Evolutionary conservation across 495 filamentous ascomycete genomes (phyloP).

Genomic region (Hypoxylon perforatum): DNA sequence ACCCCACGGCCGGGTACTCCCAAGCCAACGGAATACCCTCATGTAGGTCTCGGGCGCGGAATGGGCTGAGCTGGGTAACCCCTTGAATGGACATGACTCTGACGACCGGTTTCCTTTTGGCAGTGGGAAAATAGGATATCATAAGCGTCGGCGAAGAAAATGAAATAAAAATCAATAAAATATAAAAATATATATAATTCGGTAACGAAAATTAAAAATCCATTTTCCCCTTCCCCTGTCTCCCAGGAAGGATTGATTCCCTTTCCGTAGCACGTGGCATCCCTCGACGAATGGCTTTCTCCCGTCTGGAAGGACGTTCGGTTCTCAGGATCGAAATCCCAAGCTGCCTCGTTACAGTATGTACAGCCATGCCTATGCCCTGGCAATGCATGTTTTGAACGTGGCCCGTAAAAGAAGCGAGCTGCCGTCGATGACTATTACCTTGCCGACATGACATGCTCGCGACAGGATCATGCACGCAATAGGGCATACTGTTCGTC

Average conservation of each 20-base stretch:
- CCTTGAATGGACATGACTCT: constrained; percentile 6
- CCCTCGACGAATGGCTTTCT: constrained; percentile 30
- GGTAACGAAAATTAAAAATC: constrained; percentile 5
- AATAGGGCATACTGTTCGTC: constrained; percentile 23
- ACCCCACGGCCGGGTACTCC: constrained; percentile 37
- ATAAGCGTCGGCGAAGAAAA: constrained; percentile 2
- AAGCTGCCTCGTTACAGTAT: constrained; percentile 19
- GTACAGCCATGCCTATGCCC: constrained; percentile 7
- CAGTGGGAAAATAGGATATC: neutral
- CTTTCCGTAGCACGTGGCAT: constrained; percentile 36
- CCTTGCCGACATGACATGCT: no score
- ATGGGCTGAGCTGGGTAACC: constrained; percentile 5
- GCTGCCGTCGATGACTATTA: constrained; percentile 15
- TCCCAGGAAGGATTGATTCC: constrained; percentile 31
- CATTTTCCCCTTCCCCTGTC: neutral
- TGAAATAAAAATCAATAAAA: constrained; percentile 15
- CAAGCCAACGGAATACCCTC: constrained; percentile 34
- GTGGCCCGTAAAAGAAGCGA: constrained; percentile 1
- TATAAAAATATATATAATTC: constrained; percentile 9
- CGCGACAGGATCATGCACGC: constrained; percentile 24
- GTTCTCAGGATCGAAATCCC: constrained; percentile 36
- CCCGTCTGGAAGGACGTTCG: constrained; percentile 21
- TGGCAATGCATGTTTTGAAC: neutral
- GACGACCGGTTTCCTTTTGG: neutral
- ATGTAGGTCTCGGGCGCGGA: constrained; percentile 40